Percentiles rank a stretch among this genome's conserved stretches.
Evolutionary conservation across 495 filamentous ascomycete genomes (phyloP).

Genomic region (Copromyces sp.): DNA sequence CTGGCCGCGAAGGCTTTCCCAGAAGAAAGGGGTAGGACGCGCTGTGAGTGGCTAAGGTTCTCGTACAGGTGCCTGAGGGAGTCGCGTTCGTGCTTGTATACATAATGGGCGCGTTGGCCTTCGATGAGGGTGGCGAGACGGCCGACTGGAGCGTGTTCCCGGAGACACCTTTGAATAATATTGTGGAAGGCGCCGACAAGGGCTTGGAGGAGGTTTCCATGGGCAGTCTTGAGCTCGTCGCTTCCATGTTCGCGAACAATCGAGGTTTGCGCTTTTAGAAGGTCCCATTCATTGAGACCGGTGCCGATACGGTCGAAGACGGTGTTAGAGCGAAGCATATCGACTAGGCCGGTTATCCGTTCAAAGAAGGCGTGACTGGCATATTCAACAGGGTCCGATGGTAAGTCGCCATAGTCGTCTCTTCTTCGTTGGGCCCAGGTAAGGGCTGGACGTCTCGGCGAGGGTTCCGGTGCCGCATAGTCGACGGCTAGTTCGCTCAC

Average conservation of each 20-base stretch:
- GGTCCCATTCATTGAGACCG: conserved; percentile 10
- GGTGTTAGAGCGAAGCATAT: conserved; percentile 8
- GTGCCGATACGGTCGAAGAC: conserved; percentile 7
- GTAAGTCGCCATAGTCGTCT: conserved; percentile 24
- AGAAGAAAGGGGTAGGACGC: conserved; percentile 22
- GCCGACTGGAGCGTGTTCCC: neutral
- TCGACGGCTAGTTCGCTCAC: conserved; percentile 48
- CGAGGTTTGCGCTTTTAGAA: neutral
- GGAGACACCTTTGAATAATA: conserved; percentile 7
- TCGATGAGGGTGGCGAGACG: conserved; percentile 4
- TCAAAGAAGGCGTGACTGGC: conserved; percentile 17
- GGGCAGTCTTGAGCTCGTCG: conserved; percentile 36
- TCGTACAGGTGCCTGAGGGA: conserved; percentile 9
- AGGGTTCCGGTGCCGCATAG: conserved; percentile 43
- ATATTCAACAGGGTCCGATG: conserved; percentile 23
- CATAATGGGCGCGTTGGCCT: conserved; percentile 22
- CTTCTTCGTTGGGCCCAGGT: conserved; percentile 17
- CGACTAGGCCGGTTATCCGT: conserved; percentile 9
- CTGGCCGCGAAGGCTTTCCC: conserved; percentile 8
- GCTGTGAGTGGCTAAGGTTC: conserved; percentile 16
- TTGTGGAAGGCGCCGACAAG: conserved; percentile 6
- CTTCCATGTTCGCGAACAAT: neutral
- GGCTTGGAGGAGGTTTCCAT: conserved; percentile 8
- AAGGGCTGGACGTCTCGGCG: neutral
- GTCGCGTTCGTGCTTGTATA: conserved; percentile 4